phyloP scores from a whole-genome alignment of 768 basidiomycete species.

The Tulasnella sp. region DNA sequence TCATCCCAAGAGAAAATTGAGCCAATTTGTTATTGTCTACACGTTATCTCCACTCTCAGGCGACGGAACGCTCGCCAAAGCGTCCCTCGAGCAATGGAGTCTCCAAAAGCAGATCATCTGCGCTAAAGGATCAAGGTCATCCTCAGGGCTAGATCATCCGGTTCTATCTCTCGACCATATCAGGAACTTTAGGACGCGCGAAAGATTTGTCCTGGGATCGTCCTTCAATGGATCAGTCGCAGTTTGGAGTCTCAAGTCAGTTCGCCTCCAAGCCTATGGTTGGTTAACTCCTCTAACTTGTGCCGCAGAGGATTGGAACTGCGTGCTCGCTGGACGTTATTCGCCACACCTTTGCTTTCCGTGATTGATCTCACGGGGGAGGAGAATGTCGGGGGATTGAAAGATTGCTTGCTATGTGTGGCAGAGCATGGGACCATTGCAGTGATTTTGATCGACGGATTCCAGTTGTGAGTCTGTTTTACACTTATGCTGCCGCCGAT shows the following conservation, averaged over 20 bases:
- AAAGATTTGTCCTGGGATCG: conserved; percentile 59
- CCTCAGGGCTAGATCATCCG: conserved; percentile 34
- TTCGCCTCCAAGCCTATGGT: too few relatives aligned
- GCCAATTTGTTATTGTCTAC: too few relatives aligned
- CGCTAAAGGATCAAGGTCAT: conserved; percentile 13
- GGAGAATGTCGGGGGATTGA: conserved; percentile 43
- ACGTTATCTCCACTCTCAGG: conserved; percentile 5
- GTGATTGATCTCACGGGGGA: conserved; percentile 44
- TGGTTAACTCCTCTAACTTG: neutral
- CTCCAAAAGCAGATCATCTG: conserved; percentile 1
- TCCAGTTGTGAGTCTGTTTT: conserved; percentile 57
- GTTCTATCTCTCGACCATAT: conserved; percentile 44
- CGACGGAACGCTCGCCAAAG: conserved; percentile 10
- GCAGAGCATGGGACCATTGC: conserved; percentile 74
- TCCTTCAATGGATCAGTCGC: conserved; percentile 67
- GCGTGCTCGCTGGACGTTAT: conserved; percentile 61
- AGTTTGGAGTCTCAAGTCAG: conserved; percentile 60
- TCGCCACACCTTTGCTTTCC: conserved; percentile 49
- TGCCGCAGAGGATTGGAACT: conserved; percentile 46
- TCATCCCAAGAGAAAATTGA: too few relatives aligned
- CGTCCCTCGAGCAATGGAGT: neutral
- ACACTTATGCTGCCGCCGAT: conserved; percentile 1
- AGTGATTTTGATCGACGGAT: conserved; percentile 58
- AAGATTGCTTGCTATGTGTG: conserved; percentile 59
- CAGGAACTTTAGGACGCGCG: conserved; percentile 46